Conservation (phyloP, 257 asterid genomes). For the Ajuga chamaepitys region DNA sequence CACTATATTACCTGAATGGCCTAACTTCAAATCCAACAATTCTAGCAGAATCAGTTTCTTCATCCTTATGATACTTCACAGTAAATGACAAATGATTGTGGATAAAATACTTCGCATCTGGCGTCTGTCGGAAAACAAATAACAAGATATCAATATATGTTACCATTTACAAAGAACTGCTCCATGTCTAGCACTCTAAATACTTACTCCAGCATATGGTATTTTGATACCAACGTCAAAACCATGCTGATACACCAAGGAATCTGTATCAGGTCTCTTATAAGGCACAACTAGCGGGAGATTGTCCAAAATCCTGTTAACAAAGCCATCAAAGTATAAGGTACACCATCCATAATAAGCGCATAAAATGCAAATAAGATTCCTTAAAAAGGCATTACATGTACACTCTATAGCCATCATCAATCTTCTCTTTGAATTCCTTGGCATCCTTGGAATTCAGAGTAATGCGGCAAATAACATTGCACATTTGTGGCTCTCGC, state of each 20-base stretch:
- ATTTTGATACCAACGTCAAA: conserved; percentile 68
- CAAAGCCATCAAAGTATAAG: conserved; percentile 2
- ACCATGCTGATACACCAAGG: conserved; percentile 68
- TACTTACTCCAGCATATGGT: conserved; percentile 71
- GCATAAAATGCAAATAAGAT: background rate
- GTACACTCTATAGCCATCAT: conserved; percentile 53
- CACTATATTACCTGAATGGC: conserved; percentile 55
- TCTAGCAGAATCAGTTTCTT: conserved; percentile 63
- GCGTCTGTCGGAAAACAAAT: conserved; percentile 30
- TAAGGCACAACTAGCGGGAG: conserved; percentile 84
- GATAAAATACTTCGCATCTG: conserved; percentile 60
- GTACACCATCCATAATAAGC: background rate
- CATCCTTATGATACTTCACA: conserved; percentile 78
- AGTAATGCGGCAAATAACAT: conserved; percentile 28
- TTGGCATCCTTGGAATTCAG: conserved; percentile 45
- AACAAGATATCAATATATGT: conserved; percentile 12
- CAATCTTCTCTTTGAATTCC: conserved; percentile 50
- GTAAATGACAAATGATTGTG: conserved; percentile 68
- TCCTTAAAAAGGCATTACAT: conserved; percentile 24
- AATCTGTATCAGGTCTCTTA: conserved; percentile 42
- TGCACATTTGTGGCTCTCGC: conserved; percentile 61
- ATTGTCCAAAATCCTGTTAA: conserved; percentile 80
- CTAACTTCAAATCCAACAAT: conserved; percentile 85
- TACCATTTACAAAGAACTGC: background rate
- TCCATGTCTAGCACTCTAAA: background rate